Percentiles rank a stretch among this genome's conserved stretches.
phyloP scores from a whole-genome alignment of 805 yeast genomes.

The Candida chilensis region DNA sequence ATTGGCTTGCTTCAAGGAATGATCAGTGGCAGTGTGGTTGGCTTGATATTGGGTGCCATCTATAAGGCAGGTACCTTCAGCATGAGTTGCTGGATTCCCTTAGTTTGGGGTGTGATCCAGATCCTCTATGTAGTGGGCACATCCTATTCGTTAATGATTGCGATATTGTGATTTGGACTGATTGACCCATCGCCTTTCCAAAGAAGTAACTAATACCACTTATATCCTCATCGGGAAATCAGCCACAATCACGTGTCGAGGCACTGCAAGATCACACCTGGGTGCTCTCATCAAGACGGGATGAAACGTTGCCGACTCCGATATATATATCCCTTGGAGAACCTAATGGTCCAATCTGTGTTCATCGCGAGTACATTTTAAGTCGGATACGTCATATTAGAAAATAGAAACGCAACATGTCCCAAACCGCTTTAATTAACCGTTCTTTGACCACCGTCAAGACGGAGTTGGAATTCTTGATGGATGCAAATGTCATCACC shows the following conservation, averaged over 20 bases:
- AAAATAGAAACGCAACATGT: constrained; percentile 21
- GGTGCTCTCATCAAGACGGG: too few relatives aligned
- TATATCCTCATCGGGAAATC: too few relatives aligned
- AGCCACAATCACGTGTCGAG: too few relatives aligned
- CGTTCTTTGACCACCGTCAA: constrained; percentile 69
- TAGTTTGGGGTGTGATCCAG: constrained; percentile 67
- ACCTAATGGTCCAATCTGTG: too few relatives aligned
- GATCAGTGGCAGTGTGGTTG: constrained; percentile 67
- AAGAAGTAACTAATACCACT: too few relatives aligned
- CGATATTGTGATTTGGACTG: constrained; percentile 25
- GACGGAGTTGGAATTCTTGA: constrained; percentile 74
- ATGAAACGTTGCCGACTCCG: too few relatives aligned
- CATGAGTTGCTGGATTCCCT: constrained; percentile 95
- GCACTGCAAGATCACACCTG: too few relatives aligned
- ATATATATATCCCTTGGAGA: too few relatives aligned
- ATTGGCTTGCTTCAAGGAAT: constrained; percentile 60
- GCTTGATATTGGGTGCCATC: constrained; percentile 64
- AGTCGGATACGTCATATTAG: too few relatives aligned
- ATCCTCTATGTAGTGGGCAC: constrained; percentile 59
- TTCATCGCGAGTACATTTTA: too few relatives aligned
- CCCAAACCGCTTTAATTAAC: constrained; percentile 51
- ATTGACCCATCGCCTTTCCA: too few relatives aligned
- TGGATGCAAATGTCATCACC: constrained; percentile 65
- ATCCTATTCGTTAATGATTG: constrained; percentile 51
- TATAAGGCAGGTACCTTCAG: constrained; percentile 74